These are phyloP conservation scores for Salix viminalis DNA, from an alignment of 345 rosid genomes.

Conservation along the genomic window DNA sequence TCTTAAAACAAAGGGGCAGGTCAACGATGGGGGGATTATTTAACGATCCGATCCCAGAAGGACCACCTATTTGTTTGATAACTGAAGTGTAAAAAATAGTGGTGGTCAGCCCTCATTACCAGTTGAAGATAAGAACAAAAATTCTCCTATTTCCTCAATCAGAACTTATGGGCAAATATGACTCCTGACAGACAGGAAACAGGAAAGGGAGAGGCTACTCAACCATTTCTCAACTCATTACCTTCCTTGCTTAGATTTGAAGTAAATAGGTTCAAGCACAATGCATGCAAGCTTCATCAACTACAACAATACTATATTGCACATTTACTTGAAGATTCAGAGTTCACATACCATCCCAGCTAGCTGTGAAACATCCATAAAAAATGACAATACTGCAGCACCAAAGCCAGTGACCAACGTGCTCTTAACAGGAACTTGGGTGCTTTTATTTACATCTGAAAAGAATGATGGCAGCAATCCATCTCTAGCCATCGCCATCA, in stretches of 20 bases:
- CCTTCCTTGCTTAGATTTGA: neutral
- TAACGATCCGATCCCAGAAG: neutral
- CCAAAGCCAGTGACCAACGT: slow-evolving; percentile 64
- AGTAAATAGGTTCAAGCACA: neutral
- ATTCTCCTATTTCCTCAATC: neutral
- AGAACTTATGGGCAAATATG: neutral
- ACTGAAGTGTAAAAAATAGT: neutral
- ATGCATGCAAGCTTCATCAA: neutral
- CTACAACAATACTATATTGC: neutral
- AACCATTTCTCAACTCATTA: neutral
- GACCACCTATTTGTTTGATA: neutral
- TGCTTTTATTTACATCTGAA: slow-evolving; percentile 59
- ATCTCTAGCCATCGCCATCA: slow-evolving; percentile 96
- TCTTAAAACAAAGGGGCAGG: neutral
- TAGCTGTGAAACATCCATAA: slow-evolving; percentile 78
- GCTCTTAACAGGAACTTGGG: slow-evolving; percentile 80
- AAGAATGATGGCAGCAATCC: slow-evolving; percentile 81
- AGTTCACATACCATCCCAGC: slow-evolving; percentile 74
- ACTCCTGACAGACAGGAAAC: neutral
- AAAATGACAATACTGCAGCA: slow-evolving; percentile 66
- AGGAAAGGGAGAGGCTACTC: neutral
- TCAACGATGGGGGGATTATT: neutral
- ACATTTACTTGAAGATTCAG: neutral
- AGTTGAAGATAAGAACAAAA: neutral
- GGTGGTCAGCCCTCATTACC: neutral